These are phyloP conservation scores for thale cress (Arabidopsis thaliana) DNA, from an alignment of 345 rosid genomes.

Conservation along the genomic window DNA sequence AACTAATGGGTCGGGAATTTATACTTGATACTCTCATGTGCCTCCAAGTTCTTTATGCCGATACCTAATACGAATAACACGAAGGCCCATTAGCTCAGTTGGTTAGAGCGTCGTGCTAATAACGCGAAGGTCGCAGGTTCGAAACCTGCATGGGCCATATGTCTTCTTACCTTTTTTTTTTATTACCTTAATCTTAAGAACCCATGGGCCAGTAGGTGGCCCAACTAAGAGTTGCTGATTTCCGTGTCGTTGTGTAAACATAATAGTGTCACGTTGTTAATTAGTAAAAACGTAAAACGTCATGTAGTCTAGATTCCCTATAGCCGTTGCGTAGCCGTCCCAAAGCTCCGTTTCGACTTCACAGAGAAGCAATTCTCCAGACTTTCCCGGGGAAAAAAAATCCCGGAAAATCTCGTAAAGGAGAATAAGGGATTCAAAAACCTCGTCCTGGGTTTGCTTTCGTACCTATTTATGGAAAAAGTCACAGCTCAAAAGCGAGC, in stretches of 20 bases:
- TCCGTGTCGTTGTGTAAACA: constrained; percentile 1
- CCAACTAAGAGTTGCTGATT: background rate
- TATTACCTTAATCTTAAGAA: background rate
- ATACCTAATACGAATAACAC: no score
- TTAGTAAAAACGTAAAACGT: background rate
- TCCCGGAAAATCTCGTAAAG: constrained; percentile 22
- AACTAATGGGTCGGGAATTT: no score
- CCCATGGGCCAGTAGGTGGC: constrained; percentile 11
- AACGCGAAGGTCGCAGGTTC: constrained; percentile 85
- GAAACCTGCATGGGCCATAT: constrained; percentile 43
- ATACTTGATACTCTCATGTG: no score
- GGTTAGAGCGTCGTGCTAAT: constrained; percentile 87
- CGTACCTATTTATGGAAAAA: background rate
- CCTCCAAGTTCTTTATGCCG: no score
- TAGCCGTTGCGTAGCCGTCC: constrained; percentile 25
- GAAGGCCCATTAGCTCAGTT: constrained; percentile 43
- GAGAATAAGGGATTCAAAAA: constrained; percentile 17
- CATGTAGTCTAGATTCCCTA: constrained; percentile 25
- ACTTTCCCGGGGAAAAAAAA: constrained; percentile 18
- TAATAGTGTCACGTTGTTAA: constrained; percentile 17
- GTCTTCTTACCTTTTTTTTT: no score
- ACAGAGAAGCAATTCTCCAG: constrained; percentile 10
- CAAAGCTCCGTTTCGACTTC: constrained; percentile 9
- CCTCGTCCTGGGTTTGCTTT: constrained; percentile 36
- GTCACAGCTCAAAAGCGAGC: constrained; percentile 35